Evolutionary conservation across 2,329 filamentous ascomycete species (phyloP).

Genomic region (Ascochyta viciae-villosae): DNA sequence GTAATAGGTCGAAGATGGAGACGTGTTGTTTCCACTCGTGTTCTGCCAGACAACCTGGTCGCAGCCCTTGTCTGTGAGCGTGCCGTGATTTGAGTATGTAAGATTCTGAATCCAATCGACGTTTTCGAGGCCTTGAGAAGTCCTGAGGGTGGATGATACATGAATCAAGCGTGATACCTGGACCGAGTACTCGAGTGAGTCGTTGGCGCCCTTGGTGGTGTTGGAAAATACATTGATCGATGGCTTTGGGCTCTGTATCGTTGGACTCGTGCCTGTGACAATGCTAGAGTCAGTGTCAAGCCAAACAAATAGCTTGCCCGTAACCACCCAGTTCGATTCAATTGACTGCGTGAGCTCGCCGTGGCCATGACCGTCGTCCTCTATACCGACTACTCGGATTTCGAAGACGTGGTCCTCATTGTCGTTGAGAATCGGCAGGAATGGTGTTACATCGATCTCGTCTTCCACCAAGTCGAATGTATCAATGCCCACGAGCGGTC

Average conservation of each 20-base stretch:
- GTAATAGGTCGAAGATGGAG: conserved; percentile 44
- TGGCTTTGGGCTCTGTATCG: conserved; percentile 51
- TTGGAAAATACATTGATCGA: conserved; percentile 60
- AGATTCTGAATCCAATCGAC: conserved; percentile 67
- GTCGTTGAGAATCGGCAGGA: conserved; percentile 73
- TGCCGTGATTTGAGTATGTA: conserved; percentile 62
- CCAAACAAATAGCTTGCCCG: conserved; percentile 84
- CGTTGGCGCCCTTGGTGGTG: conserved; percentile 56
- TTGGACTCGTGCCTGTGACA: conserved; percentile 58
- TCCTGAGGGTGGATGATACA: conserved; percentile 61
- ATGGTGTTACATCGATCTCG: conserved; percentile 83
- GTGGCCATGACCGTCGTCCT: conserved; percentile 60
- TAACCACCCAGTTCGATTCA: conserved; percentile 75
- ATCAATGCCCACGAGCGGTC: conserved; percentile 79
- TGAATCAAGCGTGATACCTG: conserved; percentile 62
- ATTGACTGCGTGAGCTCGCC: conserved; percentile 63
- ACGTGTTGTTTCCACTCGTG: conserved; percentile 59
- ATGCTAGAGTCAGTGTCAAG: conserved; percentile 60
- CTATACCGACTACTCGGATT: conserved; percentile 70
- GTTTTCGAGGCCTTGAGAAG: conserved; percentile 52
- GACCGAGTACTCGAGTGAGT: conserved; percentile 66
- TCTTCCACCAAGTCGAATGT: conserved; percentile 80
- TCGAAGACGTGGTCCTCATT: conserved; percentile 70
- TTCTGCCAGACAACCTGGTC: conserved; percentile 61
- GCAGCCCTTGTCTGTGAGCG: conserved; percentile 61